These are phyloP conservation scores for Atalantia buxifolia DNA, from an alignment of 345 rosid species.

Conservation along the genomic window DNA sequence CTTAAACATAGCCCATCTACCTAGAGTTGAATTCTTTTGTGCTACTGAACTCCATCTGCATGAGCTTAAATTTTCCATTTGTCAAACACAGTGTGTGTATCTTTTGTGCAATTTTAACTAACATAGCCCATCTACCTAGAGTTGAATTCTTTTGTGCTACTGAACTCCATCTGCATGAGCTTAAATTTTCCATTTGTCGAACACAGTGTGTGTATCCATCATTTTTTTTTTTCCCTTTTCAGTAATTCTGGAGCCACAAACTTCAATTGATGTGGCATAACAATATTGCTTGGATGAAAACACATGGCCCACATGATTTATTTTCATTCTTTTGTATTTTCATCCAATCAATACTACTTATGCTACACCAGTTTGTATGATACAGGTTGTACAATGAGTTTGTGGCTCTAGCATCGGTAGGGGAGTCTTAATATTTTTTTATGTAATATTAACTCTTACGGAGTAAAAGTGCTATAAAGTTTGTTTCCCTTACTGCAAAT, in stretches of 20 bases:
- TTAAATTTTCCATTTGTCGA: background rate
- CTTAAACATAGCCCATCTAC: background rate
- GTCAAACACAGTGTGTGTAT: background rate
- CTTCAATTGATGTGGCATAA: no score
- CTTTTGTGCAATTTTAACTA: background rate
- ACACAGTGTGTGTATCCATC: no score
- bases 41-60: background rate
- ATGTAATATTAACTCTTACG: background rate
- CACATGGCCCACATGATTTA: background rate
- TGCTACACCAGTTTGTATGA: no score
- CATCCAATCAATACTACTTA: no score
- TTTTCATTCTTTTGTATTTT: background rate
- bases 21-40: background rate
- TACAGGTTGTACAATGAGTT: no score
- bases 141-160: background rate
- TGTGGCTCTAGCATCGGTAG: no score
- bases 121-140: background rate
- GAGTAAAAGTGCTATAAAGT: background rate
- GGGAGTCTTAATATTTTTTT: background rate
- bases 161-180: background rate
- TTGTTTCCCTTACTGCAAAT: background rate
- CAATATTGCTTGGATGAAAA: no score
- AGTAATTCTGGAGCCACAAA: no score
- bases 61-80: background rate
- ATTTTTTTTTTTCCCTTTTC: no score